Conservation (phyloP, 2,329 filamentous ascomycete genomes). For the Hymenoscyphus fructigenus region DNA sequence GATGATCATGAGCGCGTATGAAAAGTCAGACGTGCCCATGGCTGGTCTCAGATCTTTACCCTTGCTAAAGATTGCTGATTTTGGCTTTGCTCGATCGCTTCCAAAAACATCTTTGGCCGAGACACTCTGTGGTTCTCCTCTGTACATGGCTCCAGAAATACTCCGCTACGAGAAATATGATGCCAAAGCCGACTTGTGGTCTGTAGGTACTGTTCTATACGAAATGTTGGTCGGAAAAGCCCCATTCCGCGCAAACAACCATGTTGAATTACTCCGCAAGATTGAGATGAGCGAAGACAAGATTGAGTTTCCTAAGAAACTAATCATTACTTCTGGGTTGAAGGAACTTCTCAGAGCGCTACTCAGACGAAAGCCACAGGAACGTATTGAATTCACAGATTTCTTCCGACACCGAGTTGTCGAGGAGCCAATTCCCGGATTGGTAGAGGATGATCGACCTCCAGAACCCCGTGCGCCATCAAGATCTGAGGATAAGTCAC, state of each 20-base stretch:
- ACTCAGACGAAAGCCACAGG: slow-evolving; percentile 80
- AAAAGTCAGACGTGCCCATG: slow-evolving; percentile 76
- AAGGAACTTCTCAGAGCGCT: slow-evolving; percentile 78
- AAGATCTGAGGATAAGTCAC: slow-evolving; percentile 22
- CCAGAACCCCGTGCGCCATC: slow-evolving; percentile 26
- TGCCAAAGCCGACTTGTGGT: slow-evolving; percentile 96
- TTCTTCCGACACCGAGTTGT: slow-evolving; percentile 80
- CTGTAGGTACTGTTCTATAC: slow-evolving; percentile 89
- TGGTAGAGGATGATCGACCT: slow-evolving; percentile 74
- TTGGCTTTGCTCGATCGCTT: slow-evolving; percentile 93
- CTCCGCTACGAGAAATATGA: slow-evolving; percentile 96
- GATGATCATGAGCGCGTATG: slow-evolving; percentile 73
- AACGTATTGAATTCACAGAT: slow-evolving; percentile 80
- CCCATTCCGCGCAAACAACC: slow-evolving; percentile 88
- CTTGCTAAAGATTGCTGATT: slow-evolving; percentile 97
- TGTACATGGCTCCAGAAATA: slow-evolving; percentile 99
- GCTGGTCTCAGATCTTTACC: slow-evolving; percentile 81
- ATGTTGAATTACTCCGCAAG: slow-evolving; percentile 88
- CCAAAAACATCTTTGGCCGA: slow-evolving; percentile 90
- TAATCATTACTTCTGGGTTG: slow-evolving; percentile 69
- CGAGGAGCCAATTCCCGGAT: slow-evolving; percentile 71
- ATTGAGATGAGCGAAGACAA: slow-evolving; percentile 87
- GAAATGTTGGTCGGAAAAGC: slow-evolving; percentile 92
- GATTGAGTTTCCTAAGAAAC: slow-evolving; percentile 78
- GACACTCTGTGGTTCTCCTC: slow-evolving; percentile 90